A percentile compares a stretch with the other conserved stretches of the same genome.
Conservation (phyloP, 805 yeast species). For the Suhomyces tanzawaensis region DNA sequence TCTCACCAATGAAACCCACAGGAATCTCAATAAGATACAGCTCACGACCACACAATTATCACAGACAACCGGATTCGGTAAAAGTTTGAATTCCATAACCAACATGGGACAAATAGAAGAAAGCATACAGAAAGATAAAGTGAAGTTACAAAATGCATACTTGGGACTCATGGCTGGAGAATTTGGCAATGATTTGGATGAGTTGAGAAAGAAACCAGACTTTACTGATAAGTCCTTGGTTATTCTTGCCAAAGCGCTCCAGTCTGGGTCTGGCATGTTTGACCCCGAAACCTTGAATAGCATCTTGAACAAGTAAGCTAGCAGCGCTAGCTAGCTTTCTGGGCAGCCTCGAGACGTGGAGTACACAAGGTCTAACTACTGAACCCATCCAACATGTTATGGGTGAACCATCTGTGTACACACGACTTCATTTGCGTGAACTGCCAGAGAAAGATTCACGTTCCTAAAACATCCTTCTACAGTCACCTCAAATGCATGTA, state of each 20-base stretch:
- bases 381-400: too few species aligned
- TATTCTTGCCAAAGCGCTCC: conserved; percentile 54
- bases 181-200: conserved; percentile 61
- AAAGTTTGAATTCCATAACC: conserved; percentile 10
- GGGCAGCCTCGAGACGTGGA: too few species aligned
- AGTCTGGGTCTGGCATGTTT: conserved; percentile 58
- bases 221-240: conserved; percentile 56
- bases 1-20: conserved; percentile 16
- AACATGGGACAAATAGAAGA: conserved; percentile 18
- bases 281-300: conserved; percentile 49
- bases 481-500: too few species aligned
- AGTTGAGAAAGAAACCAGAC: conserved; percentile 60
- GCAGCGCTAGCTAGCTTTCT: too few species aligned
- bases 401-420: too few species aligned
- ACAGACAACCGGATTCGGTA: conserved; percentile 12
- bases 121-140: conserved; percentile 26
- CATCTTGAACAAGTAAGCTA: conserved; percentile 7
- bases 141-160: conserved; percentile 48
- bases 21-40: conserved; percentile 21
- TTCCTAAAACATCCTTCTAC: too few species aligned
- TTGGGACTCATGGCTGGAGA: conserved; percentile 53
- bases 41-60: conserved; percentile 25
- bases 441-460: too few species aligned
- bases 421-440: too few species aligned
- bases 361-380: too few species aligned